These are phyloP conservation scores for Leptomonas pyrrhocoris DNA, from an alignment of 208 protist genomes.

Conservation along the genomic window DNA sequence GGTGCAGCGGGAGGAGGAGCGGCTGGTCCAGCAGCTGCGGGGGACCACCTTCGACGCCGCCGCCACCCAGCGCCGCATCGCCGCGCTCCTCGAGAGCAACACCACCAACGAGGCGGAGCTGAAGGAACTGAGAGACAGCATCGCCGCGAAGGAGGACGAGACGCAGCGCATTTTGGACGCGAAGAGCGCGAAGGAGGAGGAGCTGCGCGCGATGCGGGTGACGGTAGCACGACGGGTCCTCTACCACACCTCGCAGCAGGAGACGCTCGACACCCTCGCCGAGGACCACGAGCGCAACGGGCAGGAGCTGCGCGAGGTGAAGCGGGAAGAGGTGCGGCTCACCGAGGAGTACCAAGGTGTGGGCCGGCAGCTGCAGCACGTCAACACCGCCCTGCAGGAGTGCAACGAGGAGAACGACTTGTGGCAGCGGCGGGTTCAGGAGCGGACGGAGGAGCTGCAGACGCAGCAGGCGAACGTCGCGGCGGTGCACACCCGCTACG, in stretches of 20 bases:
- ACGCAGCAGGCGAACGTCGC: constrained; percentile 59
- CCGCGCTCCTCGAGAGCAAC: constrained; percentile 53
- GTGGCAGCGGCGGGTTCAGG: constrained; percentile 63
- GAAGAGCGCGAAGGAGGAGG: constrained; percentile 83
- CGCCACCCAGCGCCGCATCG: constrained; percentile 49
- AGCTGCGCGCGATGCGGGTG: constrained; percentile 70
- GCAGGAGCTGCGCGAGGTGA: constrained; percentile 41
- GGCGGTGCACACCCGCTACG: constrained; percentile 44
- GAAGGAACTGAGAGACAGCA: constrained; percentile 37
- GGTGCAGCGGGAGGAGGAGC: constrained; percentile 93
- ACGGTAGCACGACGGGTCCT: constrained; percentile 48
- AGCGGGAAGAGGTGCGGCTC: constrained; percentile 53
- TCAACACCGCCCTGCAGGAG: constrained; percentile 85
- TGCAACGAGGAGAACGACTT: constrained; percentile 88
- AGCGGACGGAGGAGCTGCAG: constrained; percentile 68
- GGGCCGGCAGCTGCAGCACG: constrained; percentile 73
- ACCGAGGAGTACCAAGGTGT: constrained; percentile 87
- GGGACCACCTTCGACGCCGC: constrained; percentile 56
- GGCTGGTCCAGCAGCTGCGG: constrained; percentile 55
- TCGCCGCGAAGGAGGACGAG: constrained; percentile 62
- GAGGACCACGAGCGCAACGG: constrained; percentile 58
- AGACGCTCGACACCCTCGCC: constrained; percentile 59
- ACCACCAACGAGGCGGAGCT: constrained; percentile 57
- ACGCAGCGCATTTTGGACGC: constrained; percentile 52
- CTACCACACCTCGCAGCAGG: constrained; percentile 43